A percentile compares a stretch with the other conserved stretches of the same genome.
phyloP scores from a whole-genome alignment of 495 filamentous ascomycete genomes.

The Penicillium canescens region DNA sequence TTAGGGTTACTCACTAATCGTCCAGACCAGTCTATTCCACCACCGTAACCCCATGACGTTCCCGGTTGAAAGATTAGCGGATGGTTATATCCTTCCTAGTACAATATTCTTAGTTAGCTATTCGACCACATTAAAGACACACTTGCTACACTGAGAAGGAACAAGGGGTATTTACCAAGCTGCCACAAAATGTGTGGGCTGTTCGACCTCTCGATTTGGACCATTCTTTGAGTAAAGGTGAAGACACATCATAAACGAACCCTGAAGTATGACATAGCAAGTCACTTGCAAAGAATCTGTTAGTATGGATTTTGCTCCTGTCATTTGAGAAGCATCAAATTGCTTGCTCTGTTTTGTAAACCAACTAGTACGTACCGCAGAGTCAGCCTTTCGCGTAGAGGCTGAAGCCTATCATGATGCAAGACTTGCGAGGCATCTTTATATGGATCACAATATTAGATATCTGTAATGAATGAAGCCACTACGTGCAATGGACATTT shows the following conservation, averaged over 20 bases:
- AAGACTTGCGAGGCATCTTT: too few species aligned
- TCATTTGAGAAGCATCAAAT: neutral
- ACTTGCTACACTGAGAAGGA: too few species aligned
- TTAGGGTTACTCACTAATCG: constrained; percentile 21
- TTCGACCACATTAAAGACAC: too few species aligned
- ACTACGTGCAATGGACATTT: neutral
- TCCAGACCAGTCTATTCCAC: constrained; percentile 49
- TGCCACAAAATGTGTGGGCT: constrained; percentile 15
- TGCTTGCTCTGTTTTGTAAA: too few species aligned
- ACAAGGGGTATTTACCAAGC: constrained; percentile 7
- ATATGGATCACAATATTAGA: too few species aligned
- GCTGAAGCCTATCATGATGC: neutral
- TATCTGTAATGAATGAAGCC: too few species aligned
- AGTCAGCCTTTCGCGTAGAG: neutral
- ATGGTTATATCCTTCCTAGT: constrained; percentile 21
- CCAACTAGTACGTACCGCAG: neutral
- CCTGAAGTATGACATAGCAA: constrained; percentile 16
- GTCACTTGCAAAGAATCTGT: neutral
- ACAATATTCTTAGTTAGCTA: too few species aligned
- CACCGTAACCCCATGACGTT: constrained; percentile 44
- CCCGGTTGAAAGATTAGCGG: constrained; percentile 48
- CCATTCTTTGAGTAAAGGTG: constrained; percentile 11
- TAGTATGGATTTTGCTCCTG: neutral
- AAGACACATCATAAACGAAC: constrained; percentile 15
- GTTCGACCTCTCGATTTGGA: constrained; percentile 11